Evolutionary conservation across 1,284 basidiomycete species (phyloP).

Genomic region (Pseudozyma pruni): DNA sequence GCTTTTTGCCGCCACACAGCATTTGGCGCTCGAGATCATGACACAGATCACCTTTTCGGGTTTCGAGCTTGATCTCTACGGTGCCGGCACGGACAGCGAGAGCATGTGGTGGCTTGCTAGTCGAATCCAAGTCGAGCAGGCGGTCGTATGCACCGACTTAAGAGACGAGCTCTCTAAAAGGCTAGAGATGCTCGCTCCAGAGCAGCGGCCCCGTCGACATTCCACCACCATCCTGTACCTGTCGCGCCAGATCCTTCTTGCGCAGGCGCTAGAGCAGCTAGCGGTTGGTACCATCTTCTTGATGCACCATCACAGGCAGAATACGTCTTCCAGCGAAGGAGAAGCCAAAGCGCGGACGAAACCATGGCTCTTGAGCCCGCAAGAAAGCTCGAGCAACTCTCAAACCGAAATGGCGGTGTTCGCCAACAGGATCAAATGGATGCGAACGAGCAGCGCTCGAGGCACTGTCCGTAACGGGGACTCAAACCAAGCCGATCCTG

Average conservation of each 20-base stretch:
- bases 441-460: slow-evolving; percentile 3
- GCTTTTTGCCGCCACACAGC: slow-evolving; percentile 71
- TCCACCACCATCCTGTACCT: slow-evolving; percentile 24
- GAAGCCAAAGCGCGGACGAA: background rate
- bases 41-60: slow-evolving; percentile 79
- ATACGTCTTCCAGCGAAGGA: slow-evolving; percentile 10
- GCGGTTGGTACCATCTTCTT: slow-evolving; percentile 20
- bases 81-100: slow-evolving; percentile 64
- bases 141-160: slow-evolving; percentile 33
- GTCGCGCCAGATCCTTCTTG: slow-evolving; percentile 28
- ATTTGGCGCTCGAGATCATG: slow-evolving; percentile 75
- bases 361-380: slow-evolving; percentile 8
- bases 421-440: slow-evolving; percentile 36
- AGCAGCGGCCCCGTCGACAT: slow-evolving; percentile 10
- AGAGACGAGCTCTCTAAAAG: slow-evolving; percentile 27
- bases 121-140: slow-evolving; percentile 42
- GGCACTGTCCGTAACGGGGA: background rate
- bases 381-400: too few species aligned
- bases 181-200: slow-evolving; percentile 7
- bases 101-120: slow-evolving; percentile 48
- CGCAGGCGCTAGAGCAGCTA: slow-evolving; percentile 30
- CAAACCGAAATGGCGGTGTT: too few species aligned
- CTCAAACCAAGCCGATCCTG: background rate
- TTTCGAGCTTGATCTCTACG: slow-evolving; percentile 80
- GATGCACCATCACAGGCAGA: too few species aligned